Base-by-base conservation (phyloP, 768 basidiomycete species). In the Leucosporidium yakuticum region DNA sequence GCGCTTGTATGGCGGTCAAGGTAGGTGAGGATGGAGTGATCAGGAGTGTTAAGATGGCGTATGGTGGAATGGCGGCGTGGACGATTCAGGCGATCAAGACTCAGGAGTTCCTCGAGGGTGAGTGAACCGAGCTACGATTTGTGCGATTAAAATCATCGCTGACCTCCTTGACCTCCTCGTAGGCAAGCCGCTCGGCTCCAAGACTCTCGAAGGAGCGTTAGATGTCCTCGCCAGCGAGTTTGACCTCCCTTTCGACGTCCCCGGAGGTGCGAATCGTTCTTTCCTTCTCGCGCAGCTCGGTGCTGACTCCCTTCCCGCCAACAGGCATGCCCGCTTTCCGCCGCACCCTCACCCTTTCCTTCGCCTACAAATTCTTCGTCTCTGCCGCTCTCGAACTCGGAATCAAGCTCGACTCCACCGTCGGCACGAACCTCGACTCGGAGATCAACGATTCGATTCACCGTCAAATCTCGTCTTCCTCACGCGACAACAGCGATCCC, bases 61-160 rank as follows among this genome's bases (percentile, higher is more conserved):
- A 73, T 64, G 76, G 76, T 8, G 76, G 76, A 1, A 76, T 76
- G 76, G 76, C 74, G 55, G 70, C 76, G 0, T 70, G 63, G 50
- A 76, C 76, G 21, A 60, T 75, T 34, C 34, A 61, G 3, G 69
- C 71, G 11, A 67, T 66, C 36, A 62, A 67, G 39, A 70, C 74
- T 0, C 60, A 73, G 54, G 59, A 32, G 19, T 71, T 62, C 65
- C 62, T 76, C 47, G 12, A 61, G 19, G 69, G 74, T 31, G 59
- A 65, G 44, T 48, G 55, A 19, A 61, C n/a, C 14, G 39, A 15
- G 39, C 6, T 15, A 2, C 3, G 39, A 2, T 15, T 44, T 3
- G 39, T 15, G 39, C 8, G 39, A 7, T 15, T 44, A 2, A 44
- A 15, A 8, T 5, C 34, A 12, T 5, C 6, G 39, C 39, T 44